Conservation (phyloP, 768 basidiomycete species). For the Macrocybe gigantea region DNA sequence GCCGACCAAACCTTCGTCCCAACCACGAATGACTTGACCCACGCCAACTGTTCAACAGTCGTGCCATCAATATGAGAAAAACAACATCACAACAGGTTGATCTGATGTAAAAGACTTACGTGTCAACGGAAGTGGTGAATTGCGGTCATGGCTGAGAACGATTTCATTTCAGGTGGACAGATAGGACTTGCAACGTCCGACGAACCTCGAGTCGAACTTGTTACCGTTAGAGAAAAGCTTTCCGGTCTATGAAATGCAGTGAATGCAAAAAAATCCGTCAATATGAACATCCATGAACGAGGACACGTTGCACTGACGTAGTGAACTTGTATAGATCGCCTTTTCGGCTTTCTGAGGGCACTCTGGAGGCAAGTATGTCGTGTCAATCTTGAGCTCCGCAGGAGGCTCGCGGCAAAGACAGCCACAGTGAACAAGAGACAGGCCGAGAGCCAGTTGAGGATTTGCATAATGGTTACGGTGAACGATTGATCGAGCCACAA, state of each 20-base stretch:
- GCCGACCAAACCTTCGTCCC: slow-evolving; percentile 77
- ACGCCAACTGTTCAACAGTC: slow-evolving; percentile 48
- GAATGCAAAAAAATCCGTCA: no score
- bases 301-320: slow-evolving; percentile 43
- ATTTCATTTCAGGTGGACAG: neutral
- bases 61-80: neutral
- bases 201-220: slow-evolving; percentile 88
- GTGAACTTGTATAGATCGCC: slow-evolving; percentile 68
- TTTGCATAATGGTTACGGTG: slow-evolving; percentile 37
- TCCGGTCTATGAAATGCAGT: slow-evolving; percentile 29
- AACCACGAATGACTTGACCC: slow-evolving; percentile 80
- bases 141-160: slow-evolving; percentile 57
- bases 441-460: slow-evolving; percentile 41
- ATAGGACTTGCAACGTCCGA: neutral
- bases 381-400: slow-evolving; percentile 54
- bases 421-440: slow-evolving; percentile 37
- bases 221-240: slow-evolving; percentile 68
- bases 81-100: neutral
- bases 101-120: slow-evolving; percentile 37
- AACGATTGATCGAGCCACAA: neutral
- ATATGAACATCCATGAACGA: neutral
- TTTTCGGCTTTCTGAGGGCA: slow-evolving; percentile 50
- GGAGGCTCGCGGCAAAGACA: slow-evolving; percentile 42
- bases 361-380: slow-evolving; percentile 50
- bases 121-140: slow-evolving; percentile 68